Conservation (phyloP, 1,139 yeast species). For the Saccharomyces hybrid region DNA sequence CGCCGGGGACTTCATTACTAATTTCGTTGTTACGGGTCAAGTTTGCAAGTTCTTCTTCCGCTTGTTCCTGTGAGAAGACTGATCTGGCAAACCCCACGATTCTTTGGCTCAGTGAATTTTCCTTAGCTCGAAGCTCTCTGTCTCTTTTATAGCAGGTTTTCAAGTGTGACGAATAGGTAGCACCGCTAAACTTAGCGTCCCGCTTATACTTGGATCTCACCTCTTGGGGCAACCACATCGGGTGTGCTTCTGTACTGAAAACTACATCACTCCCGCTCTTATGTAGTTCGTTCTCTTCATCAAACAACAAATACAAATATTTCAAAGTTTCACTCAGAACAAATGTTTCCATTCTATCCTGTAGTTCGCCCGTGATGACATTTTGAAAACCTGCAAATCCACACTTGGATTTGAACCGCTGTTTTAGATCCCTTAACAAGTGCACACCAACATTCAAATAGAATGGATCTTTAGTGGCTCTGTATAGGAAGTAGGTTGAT, state of each 20-base stretch:
- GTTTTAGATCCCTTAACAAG: conserved; percentile 47
- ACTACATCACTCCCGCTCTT: conserved; percentile 48
- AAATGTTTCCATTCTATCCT: conserved; percentile 87
- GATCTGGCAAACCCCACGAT: background rate
- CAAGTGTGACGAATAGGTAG: conserved; percentile 14
- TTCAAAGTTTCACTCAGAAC: conserved; percentile 85
- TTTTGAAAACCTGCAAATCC: conserved; percentile 83
- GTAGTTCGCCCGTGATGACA: conserved; percentile 51
- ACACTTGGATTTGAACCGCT: conserved; percentile 51
- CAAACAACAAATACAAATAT: conserved; percentile 74
- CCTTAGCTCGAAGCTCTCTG: background rate
- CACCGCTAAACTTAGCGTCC: conserved; percentile 17
- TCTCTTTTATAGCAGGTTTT: conserved; percentile 7
- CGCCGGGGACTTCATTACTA: background rate
- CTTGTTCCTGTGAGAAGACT: background rate
- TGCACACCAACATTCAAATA: conserved; percentile 68
- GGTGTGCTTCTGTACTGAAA: conserved; percentile 92
- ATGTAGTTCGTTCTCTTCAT: conserved; percentile 52
- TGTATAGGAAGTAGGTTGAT: conserved; percentile 72
- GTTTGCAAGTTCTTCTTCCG: background rate
- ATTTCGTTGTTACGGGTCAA: background rate
- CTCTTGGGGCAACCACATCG: conserved; percentile 52
- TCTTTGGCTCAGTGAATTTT: background rate
- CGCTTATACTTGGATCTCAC: conserved; percentile 18
- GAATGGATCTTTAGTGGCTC: conserved; percentile 83